Base-by-base conservation (phyloP, 345 rosid species). In the Lumnitzera racemosa region DNA sequence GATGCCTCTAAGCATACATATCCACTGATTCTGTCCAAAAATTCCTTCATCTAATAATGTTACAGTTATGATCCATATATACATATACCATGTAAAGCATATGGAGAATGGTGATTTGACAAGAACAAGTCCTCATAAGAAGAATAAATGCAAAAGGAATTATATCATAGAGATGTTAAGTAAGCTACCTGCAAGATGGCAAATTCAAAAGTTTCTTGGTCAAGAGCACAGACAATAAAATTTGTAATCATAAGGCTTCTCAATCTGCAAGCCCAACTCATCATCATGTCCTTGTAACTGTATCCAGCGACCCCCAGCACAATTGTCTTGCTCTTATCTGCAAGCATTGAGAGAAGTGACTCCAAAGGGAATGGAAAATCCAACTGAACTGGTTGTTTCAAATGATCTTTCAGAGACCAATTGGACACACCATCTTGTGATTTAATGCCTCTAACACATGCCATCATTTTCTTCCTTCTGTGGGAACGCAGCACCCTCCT, bases 231-330 rank as follows among this genome's bases (percentile, higher is more conserved):
- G 0, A 94, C 81, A 55, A 88, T 55, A 73, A 87, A 94, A 72
- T 94, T 94, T 29, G 85, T 74, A 62, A 90, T 79, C 57, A 47
- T 59, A 13, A 89, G 91, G 66, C n/a, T 75, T 62, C 88, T 88
- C 69, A 88, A 70, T 67, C 97, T 87, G 83, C 99, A 89, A 36
- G 75, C 90, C 97, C 97, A 89, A 78, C 90, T 94, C 97, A 94
- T 90, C 72, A 90, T 54, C 97, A 90, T 84, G 72, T 90, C 99
- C 75, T 81, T 88, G 55, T 90, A 90, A 62, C 99, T 94, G 77
- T 76, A 81, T 65, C 99, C 99, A 69, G 95, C 91, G 63, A 94
- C 75, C 47, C 90, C 74, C 61, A 94, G 91, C 65, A 94, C 83
- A 69, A 90, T 50, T 27, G 90, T 82, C 67, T 66, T 80, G 60